A percentile compares a stretch with the other conserved stretches of the same genome.
Conservation (phyloP, 371 early-diverging fungal species). For the Mortierella polycephala region DNA sequence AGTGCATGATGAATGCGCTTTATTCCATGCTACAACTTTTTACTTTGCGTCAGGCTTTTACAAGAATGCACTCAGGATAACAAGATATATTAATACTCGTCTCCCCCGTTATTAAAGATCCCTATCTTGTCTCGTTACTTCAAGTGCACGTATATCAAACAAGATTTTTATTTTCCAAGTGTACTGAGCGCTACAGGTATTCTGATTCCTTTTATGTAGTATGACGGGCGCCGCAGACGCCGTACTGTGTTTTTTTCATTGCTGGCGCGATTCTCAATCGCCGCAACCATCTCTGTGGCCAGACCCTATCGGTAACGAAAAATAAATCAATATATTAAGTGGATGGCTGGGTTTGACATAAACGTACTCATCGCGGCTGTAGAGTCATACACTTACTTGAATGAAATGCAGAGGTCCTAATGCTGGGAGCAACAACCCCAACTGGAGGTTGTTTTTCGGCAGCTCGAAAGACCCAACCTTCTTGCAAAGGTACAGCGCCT, state of each 20-base stretch:
- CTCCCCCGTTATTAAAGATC: too few species aligned
- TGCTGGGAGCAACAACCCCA: constrained; percentile 11
- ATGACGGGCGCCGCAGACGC: constrained; percentile 2
- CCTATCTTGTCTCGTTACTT: too few species aligned
- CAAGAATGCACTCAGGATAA: too few species aligned
- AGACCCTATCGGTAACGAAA: background rate
- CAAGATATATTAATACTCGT: too few species aligned
- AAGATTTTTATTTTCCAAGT: too few species aligned
- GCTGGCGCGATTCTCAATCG: background rate
- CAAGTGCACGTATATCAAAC: too few species aligned
- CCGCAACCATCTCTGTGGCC: background rate
- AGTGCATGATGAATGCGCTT: too few species aligned
- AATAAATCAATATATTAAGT: background rate
- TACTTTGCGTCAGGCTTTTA: too few species aligned
- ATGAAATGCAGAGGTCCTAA: background rate
- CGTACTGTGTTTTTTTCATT: background rate
- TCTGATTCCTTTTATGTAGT: constrained; percentile 3
- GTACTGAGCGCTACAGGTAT: too few species aligned
- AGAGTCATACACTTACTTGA: constrained; percentile 2
- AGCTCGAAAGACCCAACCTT: constrained; percentile 8
- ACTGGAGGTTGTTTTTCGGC: constrained; percentile 19
- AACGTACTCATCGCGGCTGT: too few species aligned
- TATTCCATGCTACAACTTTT: too few species aligned
- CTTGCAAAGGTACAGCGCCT: constrained; percentile 8
- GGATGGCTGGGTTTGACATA: background rate